Evolutionary conservation across 2,329 filamentous ascomycete species (phyloP).

Genomic region (Alternaria conjuncta): DNA sequence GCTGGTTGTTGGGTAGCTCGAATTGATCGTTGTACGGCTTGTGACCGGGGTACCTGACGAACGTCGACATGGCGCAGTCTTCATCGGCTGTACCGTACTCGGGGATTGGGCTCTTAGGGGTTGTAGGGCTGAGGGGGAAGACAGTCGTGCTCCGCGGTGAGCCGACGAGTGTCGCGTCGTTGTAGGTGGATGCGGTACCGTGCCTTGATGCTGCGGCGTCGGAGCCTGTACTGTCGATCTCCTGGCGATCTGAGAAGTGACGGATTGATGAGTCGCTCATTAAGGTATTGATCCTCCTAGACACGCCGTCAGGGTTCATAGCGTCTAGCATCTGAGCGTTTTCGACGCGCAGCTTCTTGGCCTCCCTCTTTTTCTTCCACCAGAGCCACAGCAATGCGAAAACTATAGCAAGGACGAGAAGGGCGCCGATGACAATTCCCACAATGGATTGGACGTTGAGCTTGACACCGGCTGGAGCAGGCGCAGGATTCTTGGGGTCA

Average conservation of each 20-base stretch:
- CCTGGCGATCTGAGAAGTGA: not conserved
- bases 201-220: not conserved
- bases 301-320: slow-evolving; percentile 2
- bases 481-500: not conserved
- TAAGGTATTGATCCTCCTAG: slow-evolving; percentile 10
- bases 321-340: slow-evolving; percentile 10
- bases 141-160: not conserved
- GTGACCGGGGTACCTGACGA: not conserved
- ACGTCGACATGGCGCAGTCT: not conserved
- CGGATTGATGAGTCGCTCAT: not conserved
- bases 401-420: not conserved
- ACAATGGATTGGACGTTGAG: not conserved
- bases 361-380: slow-evolving; percentile 11
- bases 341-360: slow-evolving; percentile 3
- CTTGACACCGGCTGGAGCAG: not conserved
- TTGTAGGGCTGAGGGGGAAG: not conserved
- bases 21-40: not conserved
- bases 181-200: not conserved
- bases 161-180: not conserved
- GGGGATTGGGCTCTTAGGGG: not conserved
- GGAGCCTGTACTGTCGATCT: not conserved
- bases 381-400: slow-evolving; percentile 3
- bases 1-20: not conserved
- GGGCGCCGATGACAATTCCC: not conserved
- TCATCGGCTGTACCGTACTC: not conserved